Conservation (phyloP, 192 early-diverging fungal species). For the Geranomyces variabilis region DNA sequence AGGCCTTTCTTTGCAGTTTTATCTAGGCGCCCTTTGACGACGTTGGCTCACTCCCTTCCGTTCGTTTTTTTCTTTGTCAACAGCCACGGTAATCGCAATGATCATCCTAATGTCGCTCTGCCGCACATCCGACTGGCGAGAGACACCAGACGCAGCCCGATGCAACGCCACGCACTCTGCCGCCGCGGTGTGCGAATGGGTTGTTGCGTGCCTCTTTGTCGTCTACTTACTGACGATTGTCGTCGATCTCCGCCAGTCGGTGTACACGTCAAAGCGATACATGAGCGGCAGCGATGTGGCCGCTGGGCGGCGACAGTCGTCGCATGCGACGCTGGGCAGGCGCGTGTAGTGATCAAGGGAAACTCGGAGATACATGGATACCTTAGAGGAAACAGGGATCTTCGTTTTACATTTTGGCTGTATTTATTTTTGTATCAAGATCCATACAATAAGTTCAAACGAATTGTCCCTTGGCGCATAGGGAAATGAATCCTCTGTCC, state of each 20-base stretch:
- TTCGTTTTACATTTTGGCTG: too few species aligned
- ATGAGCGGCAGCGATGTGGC: neutral
- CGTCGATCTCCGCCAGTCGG: conserved; percentile 13
- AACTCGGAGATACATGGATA: too few species aligned
- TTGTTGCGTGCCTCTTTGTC: conserved; percentile 15
- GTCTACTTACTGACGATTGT: conserved; percentile 20
- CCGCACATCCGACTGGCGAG: neutral
- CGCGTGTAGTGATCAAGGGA: too few species aligned
- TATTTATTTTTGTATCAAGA: too few species aligned
- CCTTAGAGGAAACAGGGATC: too few species aligned
- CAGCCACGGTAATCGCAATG: conserved; percentile 28
- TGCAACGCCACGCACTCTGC: conserved; percentile 28
- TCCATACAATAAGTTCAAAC: too few species aligned
- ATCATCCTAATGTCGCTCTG: conserved; percentile 31
- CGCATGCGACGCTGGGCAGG: neutral
- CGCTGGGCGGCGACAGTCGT: neutral
- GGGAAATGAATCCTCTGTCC: too few species aligned
- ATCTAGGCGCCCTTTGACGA: too few species aligned
- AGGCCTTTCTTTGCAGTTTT: conserved; percentile 10
- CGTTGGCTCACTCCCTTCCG: neutral
- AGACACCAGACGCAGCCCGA: neutral
- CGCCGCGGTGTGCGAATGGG: conserved; percentile 34
- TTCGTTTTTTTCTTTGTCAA: neutral
- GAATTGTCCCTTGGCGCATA: too few species aligned
- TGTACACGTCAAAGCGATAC: conserved; percentile 8